Percentiles rank a stretch among this genome's conserved stretches.
phyloP scores from a whole-genome alignment of 2,329 filamentous ascomycete genomes.

The Ceratocystis papillata region DNA sequence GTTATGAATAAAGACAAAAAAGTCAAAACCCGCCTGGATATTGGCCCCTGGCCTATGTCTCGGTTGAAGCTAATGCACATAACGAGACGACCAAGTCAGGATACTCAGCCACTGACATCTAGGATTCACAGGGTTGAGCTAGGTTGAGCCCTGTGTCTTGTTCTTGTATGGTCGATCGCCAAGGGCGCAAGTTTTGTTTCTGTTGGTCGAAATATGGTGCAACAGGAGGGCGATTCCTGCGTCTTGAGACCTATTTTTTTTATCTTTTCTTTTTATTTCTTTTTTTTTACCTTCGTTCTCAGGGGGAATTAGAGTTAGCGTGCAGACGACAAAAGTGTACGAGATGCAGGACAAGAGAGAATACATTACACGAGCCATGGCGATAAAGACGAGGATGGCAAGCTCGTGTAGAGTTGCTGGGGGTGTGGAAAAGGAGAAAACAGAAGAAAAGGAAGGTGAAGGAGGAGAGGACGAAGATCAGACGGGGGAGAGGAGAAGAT shows the following conservation, averaged over 20 bases:
- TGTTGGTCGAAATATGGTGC: not conserved
- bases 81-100: not conserved
- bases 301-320: slow-evolving; percentile 9
- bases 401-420: not conserved
- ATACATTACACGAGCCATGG: not conserved
- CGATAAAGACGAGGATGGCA: not conserved
- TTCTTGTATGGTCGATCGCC: not conserved
- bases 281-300: no score
- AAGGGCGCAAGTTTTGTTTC: slow-evolving; percentile 10
- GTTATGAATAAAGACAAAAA: not conserved
- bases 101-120: slow-evolving; percentile 5
- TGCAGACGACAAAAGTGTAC: slow-evolving; percentile 8
- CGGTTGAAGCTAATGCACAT: slow-evolving; percentile 6
- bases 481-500: no score
- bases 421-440: not conserved
- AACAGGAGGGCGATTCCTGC: not conserved
- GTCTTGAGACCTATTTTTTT: not conserved
- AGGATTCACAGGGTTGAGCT: not conserved
- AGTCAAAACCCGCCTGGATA: not conserved
- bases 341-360: not conserved
- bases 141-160: not conserved
- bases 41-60: slow-evolving; percentile 3
- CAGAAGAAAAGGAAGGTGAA: not conserved
- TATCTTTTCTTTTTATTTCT: no score
- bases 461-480: not conserved